Evolutionary conservation across 2,329 filamentous ascomycete species (phyloP).

Genomic region (Dendrostoma leiphaemia): DNA sequence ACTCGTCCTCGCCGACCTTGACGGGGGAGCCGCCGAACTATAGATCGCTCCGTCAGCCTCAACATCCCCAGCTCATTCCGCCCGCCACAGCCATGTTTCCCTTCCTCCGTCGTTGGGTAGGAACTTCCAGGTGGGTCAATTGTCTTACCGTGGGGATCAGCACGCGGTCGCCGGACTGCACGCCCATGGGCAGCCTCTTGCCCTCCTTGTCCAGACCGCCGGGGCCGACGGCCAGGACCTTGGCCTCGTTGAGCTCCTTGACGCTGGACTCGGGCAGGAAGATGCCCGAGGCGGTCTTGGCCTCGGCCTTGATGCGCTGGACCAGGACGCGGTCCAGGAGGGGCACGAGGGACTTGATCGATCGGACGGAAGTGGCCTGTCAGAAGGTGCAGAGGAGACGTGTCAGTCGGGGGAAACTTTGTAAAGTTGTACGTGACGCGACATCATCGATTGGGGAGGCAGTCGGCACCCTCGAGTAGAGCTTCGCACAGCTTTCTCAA

Average conservation of each 20-base stretch:
- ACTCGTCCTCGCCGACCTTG: conserved; percentile 98
- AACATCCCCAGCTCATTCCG: conserved; percentile 12
- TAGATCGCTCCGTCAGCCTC: conserved; percentile 25
- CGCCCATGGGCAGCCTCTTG: conserved; percentile 81
- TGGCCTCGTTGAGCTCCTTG: conserved; percentile 98
- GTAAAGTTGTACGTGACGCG: too few relatives aligned
- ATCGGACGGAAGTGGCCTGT: conserved; percentile 77
- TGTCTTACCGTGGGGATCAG: conserved; percentile 84
- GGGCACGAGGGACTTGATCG: conserved; percentile 90
- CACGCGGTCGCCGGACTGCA: conserved; percentile 82
- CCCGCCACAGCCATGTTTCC: neutral
- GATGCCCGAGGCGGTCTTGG: conserved; percentile 95
- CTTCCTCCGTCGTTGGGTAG: too few relatives aligned
- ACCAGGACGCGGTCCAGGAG: conserved; percentile 97
- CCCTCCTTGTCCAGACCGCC: conserved; percentile 85
- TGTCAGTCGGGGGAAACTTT: neutral
- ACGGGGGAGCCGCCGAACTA: conserved; percentile 92
- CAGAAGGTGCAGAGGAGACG: neutral
- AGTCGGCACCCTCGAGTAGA: too few relatives aligned
- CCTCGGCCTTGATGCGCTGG: conserved; percentile 94
- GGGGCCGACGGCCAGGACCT: conserved; percentile 92
- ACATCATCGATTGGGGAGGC: too few relatives aligned
- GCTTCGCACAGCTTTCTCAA: neutral
- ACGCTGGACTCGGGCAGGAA: conserved; percentile 96
- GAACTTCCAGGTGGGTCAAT: neutral